These are phyloP conservation scores for Neurospora sublineolata DNA, from an alignment of 495 filamentous ascomycete species.

Conservation along the genomic window DNA sequence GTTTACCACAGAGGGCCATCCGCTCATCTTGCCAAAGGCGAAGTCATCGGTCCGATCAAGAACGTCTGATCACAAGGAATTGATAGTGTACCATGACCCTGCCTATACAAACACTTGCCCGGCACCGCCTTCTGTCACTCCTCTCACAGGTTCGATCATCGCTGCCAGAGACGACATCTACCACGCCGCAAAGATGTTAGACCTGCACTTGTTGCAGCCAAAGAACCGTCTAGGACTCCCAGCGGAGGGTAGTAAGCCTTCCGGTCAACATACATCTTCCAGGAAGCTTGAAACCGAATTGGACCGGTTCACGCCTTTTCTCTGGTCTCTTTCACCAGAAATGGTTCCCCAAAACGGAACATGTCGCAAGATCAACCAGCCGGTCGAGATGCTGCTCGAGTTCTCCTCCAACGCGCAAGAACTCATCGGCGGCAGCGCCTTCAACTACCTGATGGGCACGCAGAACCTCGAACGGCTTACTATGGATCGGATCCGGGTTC, in stretches of 20 bases:
- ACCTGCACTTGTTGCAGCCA: constrained; percentile 57
- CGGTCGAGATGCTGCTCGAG: constrained; percentile 61
- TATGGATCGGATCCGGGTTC: constrained; percentile 64
- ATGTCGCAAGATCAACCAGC: constrained; percentile 42
- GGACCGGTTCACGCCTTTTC: constrained; percentile 68
- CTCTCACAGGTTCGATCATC: constrained; percentile 63
- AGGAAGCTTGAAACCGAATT: constrained; percentile 30
- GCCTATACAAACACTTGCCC: constrained; percentile 48
- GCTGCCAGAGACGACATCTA: constrained; percentile 81
- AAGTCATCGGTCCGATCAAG: constrained; percentile 6
- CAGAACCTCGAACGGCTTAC: constrained; percentile 36
- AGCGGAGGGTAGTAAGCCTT: constrained; percentile 29
- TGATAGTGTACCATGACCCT: constrained; percentile 23
- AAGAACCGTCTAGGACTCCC: neutral
- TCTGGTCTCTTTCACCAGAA: constrained; percentile 75
- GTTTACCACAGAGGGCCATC: constrained; percentile 93
- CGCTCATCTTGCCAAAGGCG: constrained; percentile 64
- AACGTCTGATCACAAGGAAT: constrained; percentile 7
- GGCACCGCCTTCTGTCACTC: constrained; percentile 40
- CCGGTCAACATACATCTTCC: constrained; percentile 15
- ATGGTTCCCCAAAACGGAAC: constrained; percentile 63
- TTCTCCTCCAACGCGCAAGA: constrained; percentile 61
- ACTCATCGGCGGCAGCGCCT: constrained; percentile 39
- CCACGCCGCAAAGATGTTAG: constrained; percentile 77
- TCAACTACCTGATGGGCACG: constrained; percentile 43